Evolutionary conservation across 306 rosid species (phyloP).

Genomic region (Lathyrus tuberosus): DNA sequence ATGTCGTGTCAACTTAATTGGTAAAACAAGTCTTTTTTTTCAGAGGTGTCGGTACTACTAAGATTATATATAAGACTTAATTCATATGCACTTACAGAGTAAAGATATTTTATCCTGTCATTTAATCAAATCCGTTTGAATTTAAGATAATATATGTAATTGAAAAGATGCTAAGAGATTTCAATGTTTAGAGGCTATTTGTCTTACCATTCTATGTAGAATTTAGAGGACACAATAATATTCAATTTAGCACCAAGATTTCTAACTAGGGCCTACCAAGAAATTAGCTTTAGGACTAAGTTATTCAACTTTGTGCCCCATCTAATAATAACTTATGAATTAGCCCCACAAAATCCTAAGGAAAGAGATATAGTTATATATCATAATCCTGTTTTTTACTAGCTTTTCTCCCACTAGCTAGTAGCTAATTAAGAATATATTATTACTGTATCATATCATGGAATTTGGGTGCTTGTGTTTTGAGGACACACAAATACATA

Average conservation of each 20-base stretch:
- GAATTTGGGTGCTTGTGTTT: conserved; percentile 51
- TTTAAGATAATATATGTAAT: no score
- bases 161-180: no score
- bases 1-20: no score
- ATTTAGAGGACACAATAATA: no score
- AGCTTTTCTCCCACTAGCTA: conserved; percentile 58
- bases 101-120: no score
- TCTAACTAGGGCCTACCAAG: conserved; percentile 57
- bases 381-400: conserved; percentile 48
- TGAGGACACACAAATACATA: conserved; percentile 60
- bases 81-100: no score
- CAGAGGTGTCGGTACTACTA: no score
- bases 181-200: no score
- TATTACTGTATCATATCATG: conserved; percentile 78
- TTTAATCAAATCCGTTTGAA: no score
- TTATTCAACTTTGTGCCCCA: conserved; percentile 52
- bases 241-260: conserved; percentile 55
- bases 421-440: conserved; percentile 41
- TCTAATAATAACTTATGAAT: conserved; percentile 38
- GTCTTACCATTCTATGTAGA: no score
- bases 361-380: conserved; percentile 71
- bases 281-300: conserved; percentile 62
- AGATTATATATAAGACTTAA: no score
- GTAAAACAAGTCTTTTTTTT: no score
- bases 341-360: conserved; percentile 81